These are phyloP conservation scores for Pseudonitzschia multistriata DNA, from an alignment of 108 stramenopile species.

Conservation along the genomic window DNA sequence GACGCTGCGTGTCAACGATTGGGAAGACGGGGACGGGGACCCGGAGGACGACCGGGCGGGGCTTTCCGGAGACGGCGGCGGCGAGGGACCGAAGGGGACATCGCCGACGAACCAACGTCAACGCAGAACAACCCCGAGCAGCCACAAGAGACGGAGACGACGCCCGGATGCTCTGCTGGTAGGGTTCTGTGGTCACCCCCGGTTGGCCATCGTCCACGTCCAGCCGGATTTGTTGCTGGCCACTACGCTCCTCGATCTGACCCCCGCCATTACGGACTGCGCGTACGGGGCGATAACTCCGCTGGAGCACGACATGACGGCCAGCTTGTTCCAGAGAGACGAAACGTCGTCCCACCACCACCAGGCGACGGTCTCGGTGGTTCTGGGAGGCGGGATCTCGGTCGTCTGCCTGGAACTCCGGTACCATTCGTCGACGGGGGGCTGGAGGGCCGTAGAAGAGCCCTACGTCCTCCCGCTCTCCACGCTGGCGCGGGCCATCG, in stretches of 20 bases:
- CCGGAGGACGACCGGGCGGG: not conserved
- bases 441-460: slow-evolving; percentile 64
- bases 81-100: not conserved
- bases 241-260: slow-evolving; percentile 70
- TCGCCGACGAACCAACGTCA: not conserved
- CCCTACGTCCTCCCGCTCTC: slow-evolving; percentile 76
- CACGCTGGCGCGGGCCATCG: slow-evolving; percentile 28
- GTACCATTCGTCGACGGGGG: slow-evolving; percentile 19
- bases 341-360: slow-evolving; percentile 4
- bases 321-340: slow-evolving; percentile 37
- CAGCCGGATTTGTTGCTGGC: slow-evolving; percentile 59
- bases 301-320: slow-evolving; percentile 71
- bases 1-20: slow-evolving; percentile 35
- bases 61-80: not conserved
- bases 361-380: slow-evolving; percentile 58
- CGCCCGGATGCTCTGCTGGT: slow-evolving; percentile 47
- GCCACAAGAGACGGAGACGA: not conserved
- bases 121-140: not conserved
- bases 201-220: slow-evolving; percentile 48
- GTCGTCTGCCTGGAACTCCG: slow-evolving; percentile 52
- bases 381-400: slow-evolving; percentile 78
- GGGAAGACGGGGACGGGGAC: not conserved
- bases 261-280: slow-evolving; percentile 52
- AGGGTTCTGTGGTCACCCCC: slow-evolving; percentile 78
- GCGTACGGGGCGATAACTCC: slow-evolving; percentile 55